Base-by-base conservation (phyloP, 2,329 filamentous ascomycete genomes). In the Cytospora paraplurivora region DNA sequence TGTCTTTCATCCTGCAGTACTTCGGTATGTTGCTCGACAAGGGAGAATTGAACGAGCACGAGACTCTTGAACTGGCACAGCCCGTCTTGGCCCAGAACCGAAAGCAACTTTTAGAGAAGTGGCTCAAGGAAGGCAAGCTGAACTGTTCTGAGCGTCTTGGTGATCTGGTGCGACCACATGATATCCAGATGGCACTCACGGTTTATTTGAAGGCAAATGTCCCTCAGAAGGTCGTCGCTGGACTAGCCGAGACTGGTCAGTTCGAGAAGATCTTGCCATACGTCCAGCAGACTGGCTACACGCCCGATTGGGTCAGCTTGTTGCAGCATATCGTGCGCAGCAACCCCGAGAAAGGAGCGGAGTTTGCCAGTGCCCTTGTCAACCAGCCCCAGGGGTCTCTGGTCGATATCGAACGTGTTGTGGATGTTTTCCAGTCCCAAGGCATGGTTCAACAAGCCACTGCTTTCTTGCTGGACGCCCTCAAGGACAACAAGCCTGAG, bases 391-490 rank as follows among this genome's bases (percentile, higher is more conserved):
- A 88, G 65, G 93, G 92, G 33, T 89, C 93, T 32, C 81, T 97
- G 64, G 89, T 99, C 69, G 95, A 98, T 71, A 87, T 98, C 63
- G 92, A 97, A 74, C 92, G 94, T 54, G 93, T 97, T 32, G 92
- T 97, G 56, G 95, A 99, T 76, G 93, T 99, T 65, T 99, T 99
- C 88, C 90, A 97, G 77, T 93, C 93, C 11, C 95, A 99, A 77
- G 93, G 93, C 72, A 95, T 98, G 93, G 86, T 98, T 56, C 96
- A 98, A 75, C 93, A 97, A 77, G 94, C 94, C 8, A 99, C 96
- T 3, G 93, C 94, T n/a, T 99, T 99, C 85, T 80, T 99, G 58
- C 85, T 99, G 33, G 95, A 99, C 77, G 94, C 93, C 2, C 85
- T 99, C 38, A 95, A 97, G 76, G 92, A 95, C 70, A 97, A 99